Conservation (phyloP, 768 basidiomycete genomes). For the Candolleomyces aberdarensis region DNA sequence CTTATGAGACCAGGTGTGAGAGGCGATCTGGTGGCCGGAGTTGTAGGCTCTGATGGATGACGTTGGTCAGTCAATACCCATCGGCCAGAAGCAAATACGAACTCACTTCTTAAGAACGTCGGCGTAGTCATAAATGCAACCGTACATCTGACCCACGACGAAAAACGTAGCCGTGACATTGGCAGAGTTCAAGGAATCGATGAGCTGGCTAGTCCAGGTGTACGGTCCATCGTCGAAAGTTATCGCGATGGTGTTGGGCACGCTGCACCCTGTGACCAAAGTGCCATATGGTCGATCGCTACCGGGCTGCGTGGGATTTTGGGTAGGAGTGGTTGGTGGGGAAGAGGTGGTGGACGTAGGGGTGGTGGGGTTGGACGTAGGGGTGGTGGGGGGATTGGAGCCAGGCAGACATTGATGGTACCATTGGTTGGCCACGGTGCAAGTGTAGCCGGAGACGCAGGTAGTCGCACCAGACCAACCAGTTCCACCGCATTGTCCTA, state of each 20-base stretch:
- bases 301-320: slow-evolving; percentile 2
- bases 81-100: not conserved
- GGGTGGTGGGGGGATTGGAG: slow-evolving; percentile 14
- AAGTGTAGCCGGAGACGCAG: slow-evolving; percentile 46
- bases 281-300: slow-evolving; percentile 11
- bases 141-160: slow-evolving; percentile 35
- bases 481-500: slow-evolving; percentile 48
- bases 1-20: slow-evolving; percentile 46
- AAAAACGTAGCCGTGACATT: slow-evolving; percentile 41
- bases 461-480: slow-evolving; percentile 51
- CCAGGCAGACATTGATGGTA: slow-evolving; percentile 54
- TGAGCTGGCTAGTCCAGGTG: slow-evolving; percentile 13
- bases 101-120: slow-evolving; percentile 31
- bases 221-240: slow-evolving; percentile 17
- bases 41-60: slow-evolving; percentile 23
- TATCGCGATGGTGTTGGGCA: slow-evolving; percentile 12
- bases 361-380: slow-evolving; percentile 14
- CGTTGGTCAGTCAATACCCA: not conserved
- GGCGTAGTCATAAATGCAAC: slow-evolving; percentile 37
- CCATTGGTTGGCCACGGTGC: slow-evolving; percentile 41
- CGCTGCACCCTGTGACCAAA: slow-evolving; percentile 11
- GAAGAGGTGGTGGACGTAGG: slow-evolving; percentile 11
- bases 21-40: slow-evolving; percentile 41
- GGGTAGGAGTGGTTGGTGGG: slow-evolving; percentile 6
- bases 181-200: slow-evolving; percentile 19